Evolutionary conservation across 1,284 basidiomycete genomes (phyloP).

Genomic region (Cryptococcus sp.): DNA sequence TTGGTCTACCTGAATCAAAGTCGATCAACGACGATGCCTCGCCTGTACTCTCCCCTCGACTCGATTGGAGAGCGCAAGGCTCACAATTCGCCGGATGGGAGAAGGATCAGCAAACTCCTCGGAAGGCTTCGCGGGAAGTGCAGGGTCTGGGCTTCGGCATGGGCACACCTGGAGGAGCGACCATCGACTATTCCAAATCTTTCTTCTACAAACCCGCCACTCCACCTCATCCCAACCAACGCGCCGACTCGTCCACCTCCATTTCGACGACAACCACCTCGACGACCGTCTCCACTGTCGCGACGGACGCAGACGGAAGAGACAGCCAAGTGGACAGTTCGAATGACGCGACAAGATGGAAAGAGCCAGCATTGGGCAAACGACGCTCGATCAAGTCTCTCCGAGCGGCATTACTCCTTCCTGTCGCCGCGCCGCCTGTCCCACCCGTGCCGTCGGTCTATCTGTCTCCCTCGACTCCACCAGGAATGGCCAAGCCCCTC

Average conservation of each 20-base stretch:
- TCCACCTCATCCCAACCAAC: slow-evolving; percentile 22
- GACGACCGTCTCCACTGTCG: neutral
- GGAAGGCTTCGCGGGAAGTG: neutral
- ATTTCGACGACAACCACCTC: slow-evolving; percentile 1
- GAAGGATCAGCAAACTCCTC: neutral
- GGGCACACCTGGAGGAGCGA: neutral
- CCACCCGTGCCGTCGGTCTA: slow-evolving; percentile 31
- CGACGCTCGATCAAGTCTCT: slow-evolving; percentile 43
- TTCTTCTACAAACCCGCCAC: slow-evolving; percentile 47
- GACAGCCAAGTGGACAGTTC: neutral
- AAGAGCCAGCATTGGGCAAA: slow-evolving; percentile 1
- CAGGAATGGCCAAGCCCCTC: slow-evolving; percentile 4
- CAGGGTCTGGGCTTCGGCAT: neutral
- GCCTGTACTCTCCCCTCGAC: slow-evolving; percentile 26
- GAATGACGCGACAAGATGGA: slow-evolving; percentile 9
- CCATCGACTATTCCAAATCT: slow-evolving; percentile 43
- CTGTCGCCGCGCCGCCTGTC: slow-evolving; percentile 32
- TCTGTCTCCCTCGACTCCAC: slow-evolving; percentile 7
- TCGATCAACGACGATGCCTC: slow-evolving; percentile 2
- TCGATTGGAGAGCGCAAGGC: slow-evolving; percentile 36
- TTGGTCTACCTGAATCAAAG: slow-evolving; percentile 7
- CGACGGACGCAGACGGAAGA: neutral
- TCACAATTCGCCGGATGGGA: slow-evolving; percentile 39
- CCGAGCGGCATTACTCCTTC: slow-evolving; percentile 32
- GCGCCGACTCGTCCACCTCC: neutral